Percentiles rank a stretch among this genome's conserved stretches.
These are phyloP conservation scores for Pleurotus giganteus DNA, from an alignment of 768 basidiomycete genomes.

Conservation along the genomic window DNA sequence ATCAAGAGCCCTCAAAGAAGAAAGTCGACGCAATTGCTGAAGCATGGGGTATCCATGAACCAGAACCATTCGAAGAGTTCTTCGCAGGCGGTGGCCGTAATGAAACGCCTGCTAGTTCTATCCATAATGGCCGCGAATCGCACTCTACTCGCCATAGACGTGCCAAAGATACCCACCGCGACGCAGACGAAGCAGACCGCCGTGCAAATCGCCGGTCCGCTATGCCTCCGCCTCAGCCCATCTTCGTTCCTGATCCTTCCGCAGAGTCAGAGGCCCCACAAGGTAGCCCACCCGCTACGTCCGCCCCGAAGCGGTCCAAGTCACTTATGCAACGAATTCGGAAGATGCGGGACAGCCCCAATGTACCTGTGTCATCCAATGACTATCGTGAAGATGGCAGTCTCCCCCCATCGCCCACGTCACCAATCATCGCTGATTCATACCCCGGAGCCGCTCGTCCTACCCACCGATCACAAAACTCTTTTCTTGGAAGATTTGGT, in stretches of 20 bases:
- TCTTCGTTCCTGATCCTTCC: conserved; percentile 61
- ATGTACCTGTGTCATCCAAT: conserved; percentile 63
- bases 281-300: conserved; percentile 42
- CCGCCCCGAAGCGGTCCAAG: conserved; percentile 67
- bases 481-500: conserved; percentile 73
- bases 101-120: conserved; percentile 65
- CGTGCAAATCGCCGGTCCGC: conserved; percentile 43
- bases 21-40: conserved; percentile 88
- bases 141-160: conserved; percentile 31
- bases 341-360: conserved; percentile 84
- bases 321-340: conserved; percentile 87
- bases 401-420: conserved; percentile 42
- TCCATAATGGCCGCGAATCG: conserved; percentile 62
- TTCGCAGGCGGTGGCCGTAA: conserved; percentile 72
- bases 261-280: conserved; percentile 34
- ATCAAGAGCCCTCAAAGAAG: conserved; percentile 69
- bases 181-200: conserved; percentile 40
- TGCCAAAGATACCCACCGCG: conserved; percentile 49
- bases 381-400: conserved; percentile 31
- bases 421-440: conserved; percentile 13
- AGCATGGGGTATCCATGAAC: conserved; percentile 92
- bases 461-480: conserved; percentile 73
- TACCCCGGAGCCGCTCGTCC: conserved; percentile 37
- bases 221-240: conserved; percentile 82
- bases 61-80: conserved; percentile 89